These are phyloP conservation scores for Leucosporidium creatinivorum DNA, from an alignment of 768 basidiomycete species.

Conservation along the genomic window DNA sequence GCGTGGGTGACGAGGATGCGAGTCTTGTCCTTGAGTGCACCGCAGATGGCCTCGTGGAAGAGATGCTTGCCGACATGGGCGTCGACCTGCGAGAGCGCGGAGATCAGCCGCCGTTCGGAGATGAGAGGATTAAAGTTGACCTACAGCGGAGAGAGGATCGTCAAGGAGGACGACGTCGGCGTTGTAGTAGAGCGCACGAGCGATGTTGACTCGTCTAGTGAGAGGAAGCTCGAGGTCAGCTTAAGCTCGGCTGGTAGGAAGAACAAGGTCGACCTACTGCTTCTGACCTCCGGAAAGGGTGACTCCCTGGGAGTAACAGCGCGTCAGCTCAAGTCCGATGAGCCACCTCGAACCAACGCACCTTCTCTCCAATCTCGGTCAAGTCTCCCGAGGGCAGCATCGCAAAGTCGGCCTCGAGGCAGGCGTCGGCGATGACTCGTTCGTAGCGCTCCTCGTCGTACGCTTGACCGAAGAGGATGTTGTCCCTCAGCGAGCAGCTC, in stretches of 20 bases:
- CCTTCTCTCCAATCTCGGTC: constrained; percentile 59
- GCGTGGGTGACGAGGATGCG: constrained; percentile 84
- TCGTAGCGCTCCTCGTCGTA: constrained; percentile 60
- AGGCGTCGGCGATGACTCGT: constrained; percentile 16
- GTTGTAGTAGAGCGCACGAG: constrained; percentile 75
- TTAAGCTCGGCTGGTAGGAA: too few species aligned
- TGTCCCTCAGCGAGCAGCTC: constrained; percentile 71
- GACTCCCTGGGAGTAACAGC: constrained; percentile 51
- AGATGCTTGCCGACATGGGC: constrained; percentile 83
- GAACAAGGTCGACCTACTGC: constrained; percentile 43
- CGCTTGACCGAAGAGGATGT: constrained; percentile 76
- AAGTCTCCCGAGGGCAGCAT: constrained; percentile 25
- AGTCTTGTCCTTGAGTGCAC: constrained; percentile 60
- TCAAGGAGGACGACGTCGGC: constrained; percentile 72
- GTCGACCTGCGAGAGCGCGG: constrained; percentile 46
- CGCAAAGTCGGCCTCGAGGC: constrained; percentile 21
- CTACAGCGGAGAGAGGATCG: constrained; percentile 56
- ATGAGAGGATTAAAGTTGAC: not conserved
- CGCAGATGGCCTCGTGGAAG: constrained; percentile 49
- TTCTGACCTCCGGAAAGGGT: constrained; percentile 74
- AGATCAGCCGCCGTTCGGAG: not conserved
- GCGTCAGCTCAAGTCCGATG: not conserved
- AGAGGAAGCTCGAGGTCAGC: too few species aligned
- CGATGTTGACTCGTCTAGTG: constrained; percentile 59
- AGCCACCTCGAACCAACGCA: not conserved